These are phyloP conservation scores for Neurospora tetraspora DNA, from an alignment of 495 filamentous ascomycete genomes.

Conservation along the genomic window DNA sequence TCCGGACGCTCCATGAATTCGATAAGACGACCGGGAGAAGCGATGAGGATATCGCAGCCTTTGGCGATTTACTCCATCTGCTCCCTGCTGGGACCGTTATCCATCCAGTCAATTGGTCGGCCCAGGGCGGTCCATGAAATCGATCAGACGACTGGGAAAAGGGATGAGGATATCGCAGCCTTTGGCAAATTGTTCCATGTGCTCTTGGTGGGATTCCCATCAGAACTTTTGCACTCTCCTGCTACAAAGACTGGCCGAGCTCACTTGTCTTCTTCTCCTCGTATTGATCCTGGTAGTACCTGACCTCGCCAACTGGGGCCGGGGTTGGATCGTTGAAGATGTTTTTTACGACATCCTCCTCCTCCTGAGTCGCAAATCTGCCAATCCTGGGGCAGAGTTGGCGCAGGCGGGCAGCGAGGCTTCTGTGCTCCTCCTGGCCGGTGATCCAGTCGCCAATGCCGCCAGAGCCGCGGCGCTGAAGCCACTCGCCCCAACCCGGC, in stretches of 20 bases:
- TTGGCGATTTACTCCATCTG: background rate
- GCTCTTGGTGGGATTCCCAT: slow-evolving; percentile 26
- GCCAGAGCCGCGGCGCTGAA: too few relatives aligned
- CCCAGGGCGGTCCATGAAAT: too few relatives aligned
- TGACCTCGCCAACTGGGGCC: background rate
- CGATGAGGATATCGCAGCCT: background rate
- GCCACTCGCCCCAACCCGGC: slow-evolving; percentile 58
- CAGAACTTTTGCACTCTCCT: background rate
- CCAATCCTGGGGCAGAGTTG: background rate
- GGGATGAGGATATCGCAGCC: slow-evolving; percentile 82
- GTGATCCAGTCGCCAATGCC: background rate
- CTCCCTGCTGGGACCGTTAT: too few relatives aligned
- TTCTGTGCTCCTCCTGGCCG: background rate
- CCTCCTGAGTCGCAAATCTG: background rate
- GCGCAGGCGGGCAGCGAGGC: background rate
- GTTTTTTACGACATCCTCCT: background rate
- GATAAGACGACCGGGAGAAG: slow-evolving; percentile 10
- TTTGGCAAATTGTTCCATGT: slow-evolving; percentile 59
- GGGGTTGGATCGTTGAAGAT: background rate
- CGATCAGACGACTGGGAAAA: slow-evolving; percentile 3
- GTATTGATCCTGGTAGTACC: background rate
- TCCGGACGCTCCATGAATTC: background rate
- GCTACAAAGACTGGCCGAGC: background rate
- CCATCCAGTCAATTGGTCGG: too few relatives aligned
- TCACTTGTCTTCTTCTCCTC: background rate